Percentiles rank a stretch among this genome's conserved stretches.
These are phyloP conservation scores for Flaveria bidentis DNA, from an alignment of 129 eudicot genomes.

Conservation along the genomic window DNA sequence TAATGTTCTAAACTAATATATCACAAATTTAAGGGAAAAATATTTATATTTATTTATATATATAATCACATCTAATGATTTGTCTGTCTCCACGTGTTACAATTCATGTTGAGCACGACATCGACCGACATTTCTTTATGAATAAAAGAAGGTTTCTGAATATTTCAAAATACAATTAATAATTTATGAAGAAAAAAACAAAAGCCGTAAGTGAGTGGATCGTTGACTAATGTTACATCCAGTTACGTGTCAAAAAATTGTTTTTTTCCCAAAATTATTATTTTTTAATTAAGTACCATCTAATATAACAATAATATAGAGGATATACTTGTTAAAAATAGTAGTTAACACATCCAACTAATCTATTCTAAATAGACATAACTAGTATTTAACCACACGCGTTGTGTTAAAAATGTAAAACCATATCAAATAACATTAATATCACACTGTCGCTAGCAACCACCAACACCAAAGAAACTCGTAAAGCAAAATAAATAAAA, in stretches of 20 bases:
- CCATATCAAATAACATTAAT: too few species aligned
- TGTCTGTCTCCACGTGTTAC: constrained; percentile 26
- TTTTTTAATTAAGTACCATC: too few species aligned
- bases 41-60: too few species aligned
- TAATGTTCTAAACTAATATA: background rate
- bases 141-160: constrained; percentile 11
- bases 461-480: too few species aligned
- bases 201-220: constrained; percentile 24
- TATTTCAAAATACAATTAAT: background rate
- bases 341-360: too few species aligned
- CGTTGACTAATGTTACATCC: constrained; percentile 22
- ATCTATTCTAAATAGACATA: too few species aligned
- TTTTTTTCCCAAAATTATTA: background rate
- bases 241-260: constrained; percentile 11
- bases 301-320: too few species aligned
- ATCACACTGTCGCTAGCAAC: too few species aligned
- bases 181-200: constrained; percentile 10
- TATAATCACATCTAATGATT: constrained; percentile 1
- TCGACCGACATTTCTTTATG: constrained; percentile 23
- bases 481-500: too few species aligned
- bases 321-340: too few species aligned
- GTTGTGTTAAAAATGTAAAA: too few species aligned
- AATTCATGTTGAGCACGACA: constrained; percentile 30
- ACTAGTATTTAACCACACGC: too few species aligned
- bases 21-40: background rate